phyloP scores from a whole-genome alignment of 352 stramenopile genomes.

The Phytophthora ramorum region DNA sequence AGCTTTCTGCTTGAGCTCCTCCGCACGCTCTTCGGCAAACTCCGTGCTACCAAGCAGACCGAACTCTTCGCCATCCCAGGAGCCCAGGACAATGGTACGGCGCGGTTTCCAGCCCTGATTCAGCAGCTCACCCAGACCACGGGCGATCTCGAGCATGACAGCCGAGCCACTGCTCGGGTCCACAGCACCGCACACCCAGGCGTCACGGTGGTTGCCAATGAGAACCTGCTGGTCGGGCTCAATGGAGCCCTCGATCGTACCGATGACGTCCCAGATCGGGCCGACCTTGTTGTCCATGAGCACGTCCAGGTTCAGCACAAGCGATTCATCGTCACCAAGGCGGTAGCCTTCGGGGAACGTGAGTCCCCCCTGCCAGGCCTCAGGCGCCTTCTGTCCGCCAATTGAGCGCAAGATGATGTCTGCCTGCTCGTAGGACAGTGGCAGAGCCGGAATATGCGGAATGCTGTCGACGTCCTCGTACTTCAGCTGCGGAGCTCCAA shows the following conservation, averaged over 20 bases:
- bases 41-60: constrained; percentile 77
- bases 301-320: constrained; percentile 52
- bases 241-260: constrained; percentile 38
- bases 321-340: constrained; percentile 51
- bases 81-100: constrained; percentile 72
- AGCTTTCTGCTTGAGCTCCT: constrained; percentile 51
- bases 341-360: constrained; percentile 59
- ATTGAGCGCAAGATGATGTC: constrained; percentile 62
- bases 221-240: constrained; percentile 60
- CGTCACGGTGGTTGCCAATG: constrained; percentile 82
- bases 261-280: constrained; percentile 78
- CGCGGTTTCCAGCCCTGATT: constrained; percentile 60
- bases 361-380: constrained; percentile 59
- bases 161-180: constrained; percentile 75
- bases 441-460: constrained; percentile 63
- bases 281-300: constrained; percentile 61
- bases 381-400: constrained; percentile 47
- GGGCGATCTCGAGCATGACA: constrained; percentile 68
- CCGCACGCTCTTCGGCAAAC: constrained; percentile 61
- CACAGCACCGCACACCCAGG: constrained; percentile 78
- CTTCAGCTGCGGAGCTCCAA: constrained; percentile 39
- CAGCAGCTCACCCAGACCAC: constrained; percentile 63
- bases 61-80: constrained; percentile 84
- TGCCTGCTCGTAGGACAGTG: constrained; percentile 75
- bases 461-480: constrained; percentile 47